A percentile compares a stretch with the other conserved stretches of the same genome.
Conservation (phyloP, 2,329 filamentous ascomycete genomes). For the Colletotrichum agaves region DNA sequence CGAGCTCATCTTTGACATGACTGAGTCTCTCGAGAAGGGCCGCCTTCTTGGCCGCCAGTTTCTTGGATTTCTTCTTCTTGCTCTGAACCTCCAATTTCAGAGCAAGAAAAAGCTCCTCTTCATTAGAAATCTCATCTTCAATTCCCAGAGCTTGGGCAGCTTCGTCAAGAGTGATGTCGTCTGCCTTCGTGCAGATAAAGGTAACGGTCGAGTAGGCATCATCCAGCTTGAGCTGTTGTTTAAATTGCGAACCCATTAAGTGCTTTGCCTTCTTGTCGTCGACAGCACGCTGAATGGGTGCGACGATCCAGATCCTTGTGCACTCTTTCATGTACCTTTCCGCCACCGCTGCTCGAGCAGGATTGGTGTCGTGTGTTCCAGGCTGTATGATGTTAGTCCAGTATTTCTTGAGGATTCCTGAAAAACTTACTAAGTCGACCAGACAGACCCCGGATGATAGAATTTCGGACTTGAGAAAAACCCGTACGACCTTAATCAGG, state of each 20-base stretch:
- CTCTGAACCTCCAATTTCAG: background rate
- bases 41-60: background rate
- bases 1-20: too few relatives aligned
- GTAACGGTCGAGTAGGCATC: conserved; percentile 63
- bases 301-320: conserved; percentile 70
- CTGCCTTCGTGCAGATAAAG: conserved; percentile 72
- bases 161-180: conserved; percentile 61
- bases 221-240: conserved; percentile 69
- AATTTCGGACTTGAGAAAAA: conserved; percentile 48
- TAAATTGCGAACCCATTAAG: conserved; percentile 66
- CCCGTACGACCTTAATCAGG: conserved; percentile 61
- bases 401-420: background rate
- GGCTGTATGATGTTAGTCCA: conserved; percentile 48
- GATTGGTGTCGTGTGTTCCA: conserved; percentile 69
- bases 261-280: conserved; percentile 68
- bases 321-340: conserved; percentile 70
- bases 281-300: conserved; percentile 68
- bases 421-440: conserved; percentile 58
- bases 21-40: too few relatives aligned
- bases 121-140: background rate
- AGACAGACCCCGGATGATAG: conserved; percentile 50
- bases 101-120: background rate
- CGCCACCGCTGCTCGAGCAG: conserved; percentile 67
- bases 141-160: conserved; percentile 47
- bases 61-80: background rate